Percentiles rank a stretch among this genome's conserved stretches.
Evolutionary conservation across 2,329 filamentous ascomycete species (phyloP).

Genomic region (Elsinoe batatas): DNA sequence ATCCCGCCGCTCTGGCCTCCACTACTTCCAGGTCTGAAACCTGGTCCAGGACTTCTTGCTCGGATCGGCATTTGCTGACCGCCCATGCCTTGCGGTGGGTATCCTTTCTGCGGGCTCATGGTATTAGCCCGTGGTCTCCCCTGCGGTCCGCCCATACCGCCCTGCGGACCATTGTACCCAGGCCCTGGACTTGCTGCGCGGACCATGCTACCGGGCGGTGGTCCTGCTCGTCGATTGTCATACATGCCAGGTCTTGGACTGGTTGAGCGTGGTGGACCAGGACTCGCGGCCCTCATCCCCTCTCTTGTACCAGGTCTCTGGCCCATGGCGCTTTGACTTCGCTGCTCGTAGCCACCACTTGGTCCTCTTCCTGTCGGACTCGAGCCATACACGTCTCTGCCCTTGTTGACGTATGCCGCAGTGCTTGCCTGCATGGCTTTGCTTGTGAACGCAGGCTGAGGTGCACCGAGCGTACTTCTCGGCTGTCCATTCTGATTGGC

Average conservation of each 20-base stretch:
- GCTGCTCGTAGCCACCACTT: conserved; percentile 13
- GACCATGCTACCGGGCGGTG: conserved; percentile 22
- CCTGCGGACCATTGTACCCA: conserved; percentile 36
- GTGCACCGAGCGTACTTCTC: conserved; percentile 72
- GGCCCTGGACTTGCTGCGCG: conserved; percentile 40
- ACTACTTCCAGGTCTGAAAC: conserved; percentile 5
- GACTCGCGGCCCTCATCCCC: conserved; percentile 51
- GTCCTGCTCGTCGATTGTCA: conserved; percentile 28
- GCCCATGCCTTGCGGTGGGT: conserved; percentile 18
- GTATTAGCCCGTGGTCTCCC: conserved; percentile 30
- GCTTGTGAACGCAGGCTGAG: conserved; percentile 83
- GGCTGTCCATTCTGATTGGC: conserved; percentile 33
- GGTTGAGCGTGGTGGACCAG: conserved; percentile 51
- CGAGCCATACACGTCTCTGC: conserved; percentile 61
- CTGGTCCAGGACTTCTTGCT: neutral
- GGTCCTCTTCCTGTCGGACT: neutral
- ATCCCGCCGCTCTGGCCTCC: conserved; percentile 31
- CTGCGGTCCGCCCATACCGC: conserved; percentile 16
- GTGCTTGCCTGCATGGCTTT: conserved; percentile 94
- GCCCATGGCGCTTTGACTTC: conserved; percentile 23
- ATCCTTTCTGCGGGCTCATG: conserved; percentile 30
- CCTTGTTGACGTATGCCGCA: conserved; percentile 76
- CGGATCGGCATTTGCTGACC: neutral
- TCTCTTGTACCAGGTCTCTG: conserved; percentile 52
- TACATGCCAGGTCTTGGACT: conserved; percentile 50